phyloP scores from a whole-genome alignment of 345 rosid species.

The Camelina sativa region DNA sequence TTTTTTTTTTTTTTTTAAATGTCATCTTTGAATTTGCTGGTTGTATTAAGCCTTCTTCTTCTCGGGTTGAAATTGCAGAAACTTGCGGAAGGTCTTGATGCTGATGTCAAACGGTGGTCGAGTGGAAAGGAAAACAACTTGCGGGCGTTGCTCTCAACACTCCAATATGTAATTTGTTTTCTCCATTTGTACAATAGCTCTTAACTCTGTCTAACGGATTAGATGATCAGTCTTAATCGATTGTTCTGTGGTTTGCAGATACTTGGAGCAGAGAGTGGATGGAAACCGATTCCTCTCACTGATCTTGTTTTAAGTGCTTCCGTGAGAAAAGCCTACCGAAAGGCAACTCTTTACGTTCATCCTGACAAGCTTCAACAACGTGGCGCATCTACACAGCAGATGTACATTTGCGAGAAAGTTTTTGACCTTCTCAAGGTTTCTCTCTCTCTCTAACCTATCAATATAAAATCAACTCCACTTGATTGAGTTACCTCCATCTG shows the following conservation, averaged over 20 bases:
- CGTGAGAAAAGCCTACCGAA: conserved; percentile 89
- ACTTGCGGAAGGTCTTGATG: conserved; percentile 75
- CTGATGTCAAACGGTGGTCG: conserved; percentile 94
- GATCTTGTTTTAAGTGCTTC: conserved; percentile 71
- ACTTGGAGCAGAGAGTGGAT: conserved; percentile 90
- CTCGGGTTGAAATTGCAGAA: conserved; percentile 57
- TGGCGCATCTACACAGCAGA: conserved; percentile 89
- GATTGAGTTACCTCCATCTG: background rate
- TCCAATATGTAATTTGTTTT: conserved; percentile 73
- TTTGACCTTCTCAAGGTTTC: conserved; percentile 91
- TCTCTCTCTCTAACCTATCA: background rate
- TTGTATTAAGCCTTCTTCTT: conserved; percentile 25
- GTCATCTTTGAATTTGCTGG: conserved; percentile 8
- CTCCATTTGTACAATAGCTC: background rate
- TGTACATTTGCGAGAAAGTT: conserved; percentile 91
- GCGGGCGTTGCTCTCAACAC: conserved; percentile 91
- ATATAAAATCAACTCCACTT: background rate
- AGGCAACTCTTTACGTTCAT: conserved; percentile 89
- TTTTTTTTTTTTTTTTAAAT: background rate
- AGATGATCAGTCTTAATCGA: background rate
- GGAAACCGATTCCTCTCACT: conserved; percentile 84
- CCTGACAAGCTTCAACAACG: conserved; percentile 98
- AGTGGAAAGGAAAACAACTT: conserved; percentile 84
- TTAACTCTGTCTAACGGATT: background rate
- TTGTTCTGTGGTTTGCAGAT: conserved; percentile 56